phyloP scores from a whole-genome alignment of 2,329 filamentous ascomycete genomes.

The Fusarium fracticaudum region DNA sequence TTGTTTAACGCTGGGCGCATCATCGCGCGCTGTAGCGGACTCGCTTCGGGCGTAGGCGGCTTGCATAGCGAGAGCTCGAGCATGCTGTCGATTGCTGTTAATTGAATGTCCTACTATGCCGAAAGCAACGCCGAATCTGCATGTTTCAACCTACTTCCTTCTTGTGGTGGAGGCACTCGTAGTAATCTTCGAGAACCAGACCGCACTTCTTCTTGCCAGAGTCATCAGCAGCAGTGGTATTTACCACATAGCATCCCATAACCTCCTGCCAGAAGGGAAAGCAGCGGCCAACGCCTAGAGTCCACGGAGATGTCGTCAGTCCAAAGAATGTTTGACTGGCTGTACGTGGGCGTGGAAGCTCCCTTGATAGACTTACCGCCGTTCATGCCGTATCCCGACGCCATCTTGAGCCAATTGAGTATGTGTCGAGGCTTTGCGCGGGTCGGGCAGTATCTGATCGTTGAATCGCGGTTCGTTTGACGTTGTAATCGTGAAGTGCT shows the following conservation, averaged over 20 bases:
- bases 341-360: not conserved
- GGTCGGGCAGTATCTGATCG: slow-evolving; percentile 34
- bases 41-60: slow-evolving; percentile 84
- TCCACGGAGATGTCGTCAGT: slow-evolving; percentile 37
- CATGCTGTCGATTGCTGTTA: slow-evolving; percentile 65
- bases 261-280: slow-evolving; percentile 99
- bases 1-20: slow-evolving; percentile 82
- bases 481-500: slow-evolving; percentile 38
- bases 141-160: slow-evolving; percentile 81
- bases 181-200: slow-evolving; percentile 92
- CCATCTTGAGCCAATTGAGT: slow-evolving; percentile 64
- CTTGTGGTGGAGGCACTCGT: slow-evolving; percentile 98
- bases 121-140: not conserved
- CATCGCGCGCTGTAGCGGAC: slow-evolving; percentile 78
- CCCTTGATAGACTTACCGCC: slow-evolving; percentile 68
- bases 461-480: slow-evolving; percentile 38
- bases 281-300: slow-evolving; percentile 76
- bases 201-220: slow-evolving; percentile 88
- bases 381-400: slow-evolving; percentile 83
- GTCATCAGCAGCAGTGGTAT: slow-evolving; percentile 81
- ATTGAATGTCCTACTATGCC: not conserved
- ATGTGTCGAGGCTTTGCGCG: slow-evolving; percentile 38
- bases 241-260: slow-evolving; percentile 97
- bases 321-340: not conserved
- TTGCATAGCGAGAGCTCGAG: slow-evolving; percentile 82